phyloP scores from a whole-genome alignment of 352 stramenopile genomes.

The Detonula confervacea region DNA sequence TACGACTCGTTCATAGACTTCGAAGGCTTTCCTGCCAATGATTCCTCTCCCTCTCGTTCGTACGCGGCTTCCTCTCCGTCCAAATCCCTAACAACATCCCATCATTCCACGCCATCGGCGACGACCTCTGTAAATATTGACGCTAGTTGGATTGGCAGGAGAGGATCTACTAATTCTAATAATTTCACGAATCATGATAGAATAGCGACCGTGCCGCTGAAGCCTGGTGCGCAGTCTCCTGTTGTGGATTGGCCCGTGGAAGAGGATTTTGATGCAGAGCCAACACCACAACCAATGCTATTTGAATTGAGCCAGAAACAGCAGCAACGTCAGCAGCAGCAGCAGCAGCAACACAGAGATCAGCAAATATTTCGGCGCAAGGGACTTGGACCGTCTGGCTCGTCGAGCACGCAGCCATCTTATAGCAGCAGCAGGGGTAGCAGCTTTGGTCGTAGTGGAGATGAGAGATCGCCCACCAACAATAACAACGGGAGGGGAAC shows the following conservation, averaged over 20 bases:
- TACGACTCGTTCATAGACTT: conserved; percentile 48
- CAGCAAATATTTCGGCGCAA: conserved; percentile 53
- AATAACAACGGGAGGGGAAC: background rate
- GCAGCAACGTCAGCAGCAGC: background rate
- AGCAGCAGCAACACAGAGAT: conserved; percentile 20
- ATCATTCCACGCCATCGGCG: too few species aligned
- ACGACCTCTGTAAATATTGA: background rate
- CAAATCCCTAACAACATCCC: too few species aligned
- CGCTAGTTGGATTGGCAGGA: background rate
- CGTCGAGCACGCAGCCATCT: conserved; percentile 16
- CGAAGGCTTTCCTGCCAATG: conserved; percentile 21
- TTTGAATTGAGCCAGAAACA: too few species aligned
- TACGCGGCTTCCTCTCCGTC: conserved; percentile 7
- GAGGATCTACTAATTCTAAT: too few species aligned
- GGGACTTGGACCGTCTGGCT: conserved; percentile 3
- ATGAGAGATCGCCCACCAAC: background rate
- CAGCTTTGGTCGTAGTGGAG: background rate
- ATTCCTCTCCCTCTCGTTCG: background rate
- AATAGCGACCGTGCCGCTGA: too few species aligned
- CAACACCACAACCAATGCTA: too few species aligned
- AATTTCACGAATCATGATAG: too few species aligned
- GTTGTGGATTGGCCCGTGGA: background rate
- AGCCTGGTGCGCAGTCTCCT: background rate
- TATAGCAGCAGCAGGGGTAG: conserved; percentile 24
- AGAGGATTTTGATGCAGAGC: background rate